Percentiles rank a stretch among this genome's conserved stretches.
Evolutionary conservation across 129 eudicot species (phyloP).

Genomic region (Mikania micrantha): DNA sequence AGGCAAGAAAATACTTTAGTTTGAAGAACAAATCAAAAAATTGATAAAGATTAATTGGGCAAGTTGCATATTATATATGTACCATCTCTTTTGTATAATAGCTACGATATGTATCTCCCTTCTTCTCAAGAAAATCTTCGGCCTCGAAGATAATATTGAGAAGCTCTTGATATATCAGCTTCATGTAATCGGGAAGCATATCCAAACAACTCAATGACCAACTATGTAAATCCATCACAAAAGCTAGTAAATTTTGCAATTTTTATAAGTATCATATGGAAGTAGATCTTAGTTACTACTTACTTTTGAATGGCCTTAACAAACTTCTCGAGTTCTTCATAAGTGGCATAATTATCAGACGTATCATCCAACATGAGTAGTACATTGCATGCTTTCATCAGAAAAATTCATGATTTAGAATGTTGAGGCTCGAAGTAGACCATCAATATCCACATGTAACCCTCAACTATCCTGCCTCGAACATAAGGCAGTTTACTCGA

Average conservation of each 20-base stretch:
- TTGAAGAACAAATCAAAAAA: too few species aligned
- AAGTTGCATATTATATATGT: too few species aligned
- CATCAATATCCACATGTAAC: conserved; percentile 41
- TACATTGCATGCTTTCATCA: conserved; percentile 29
- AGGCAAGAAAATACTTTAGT: neutral
- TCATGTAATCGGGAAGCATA: conserved; percentile 28
- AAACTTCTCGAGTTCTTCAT: conserved; percentile 39
- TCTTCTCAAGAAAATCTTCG: conserved; percentile 13
- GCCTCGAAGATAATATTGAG: conserved; percentile 10
- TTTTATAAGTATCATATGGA: neutral
- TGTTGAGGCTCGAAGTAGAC: conserved; percentile 42
- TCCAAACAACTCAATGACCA: conserved; percentile 21
- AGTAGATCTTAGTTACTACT: neutral
- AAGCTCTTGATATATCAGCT: conserved; percentile 14
- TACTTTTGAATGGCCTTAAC: conserved; percentile 43
- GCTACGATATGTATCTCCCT: neutral
- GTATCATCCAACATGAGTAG: conserved; percentile 41
- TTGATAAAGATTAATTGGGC: too few species aligned
- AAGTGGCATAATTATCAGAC: conserved; percentile 46
- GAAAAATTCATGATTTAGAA: conserved; percentile 9
- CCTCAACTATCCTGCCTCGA: conserved; percentile 45
- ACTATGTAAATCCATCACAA: conserved; percentile 2
- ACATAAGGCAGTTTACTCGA: conserved; percentile 34
- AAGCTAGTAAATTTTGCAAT: neutral
- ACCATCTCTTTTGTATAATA: conserved; percentile 16